Conservation (phyloP, 768 basidiomycete genomes). For the Boletus sp. region DNA sequence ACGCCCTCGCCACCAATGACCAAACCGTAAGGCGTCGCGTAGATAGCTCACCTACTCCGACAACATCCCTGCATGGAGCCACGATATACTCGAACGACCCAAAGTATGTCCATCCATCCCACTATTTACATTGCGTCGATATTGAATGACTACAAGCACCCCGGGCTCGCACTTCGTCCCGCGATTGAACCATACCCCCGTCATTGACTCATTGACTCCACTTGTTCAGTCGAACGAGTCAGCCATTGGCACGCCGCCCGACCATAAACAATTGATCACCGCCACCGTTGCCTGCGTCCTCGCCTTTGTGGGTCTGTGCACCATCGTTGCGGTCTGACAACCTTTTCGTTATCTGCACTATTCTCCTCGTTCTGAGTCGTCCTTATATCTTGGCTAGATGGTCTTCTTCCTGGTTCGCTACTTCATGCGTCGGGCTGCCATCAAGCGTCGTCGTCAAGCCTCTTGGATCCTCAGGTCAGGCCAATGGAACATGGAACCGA, state of each 20-base stretch:
- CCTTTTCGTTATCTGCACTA: neutral
- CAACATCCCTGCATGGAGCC: too few relatives aligned
- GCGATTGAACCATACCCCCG: too few relatives aligned
- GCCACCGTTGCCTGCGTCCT: neutral
- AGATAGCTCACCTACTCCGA: too few relatives aligned
- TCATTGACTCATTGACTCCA: neutral
- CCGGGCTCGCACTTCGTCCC: too few relatives aligned
- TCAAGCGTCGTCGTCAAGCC: slow-evolving; percentile 25
- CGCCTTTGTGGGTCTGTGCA: neutral
- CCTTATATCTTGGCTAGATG: neutral
- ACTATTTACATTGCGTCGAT: too few relatives aligned
- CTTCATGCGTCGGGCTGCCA: slow-evolving; percentile 12
- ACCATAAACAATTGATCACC: slow-evolving; percentile 1
- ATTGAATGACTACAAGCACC: too few relatives aligned
- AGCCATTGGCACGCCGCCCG: neutral
- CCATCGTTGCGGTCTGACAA: slow-evolving; percentile 10
- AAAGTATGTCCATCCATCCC: too few relatives aligned
- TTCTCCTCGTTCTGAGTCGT: neutral
- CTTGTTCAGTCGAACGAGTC: too few relatives aligned
- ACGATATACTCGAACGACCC: too few relatives aligned
- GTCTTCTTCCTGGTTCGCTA: slow-evolving; percentile 15
- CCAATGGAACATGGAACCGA: slow-evolving; percentile 18
- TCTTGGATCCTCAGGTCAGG: slow-evolving; percentile 21
- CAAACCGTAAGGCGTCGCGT: too few relatives aligned
- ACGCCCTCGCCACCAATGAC: too few relatives aligned